Evolutionary conservation across 768 basidiomycete genomes (phyloP), one percentile per base, ranked within the genome.

Genomic region (Podaxis sp.): DNA sequence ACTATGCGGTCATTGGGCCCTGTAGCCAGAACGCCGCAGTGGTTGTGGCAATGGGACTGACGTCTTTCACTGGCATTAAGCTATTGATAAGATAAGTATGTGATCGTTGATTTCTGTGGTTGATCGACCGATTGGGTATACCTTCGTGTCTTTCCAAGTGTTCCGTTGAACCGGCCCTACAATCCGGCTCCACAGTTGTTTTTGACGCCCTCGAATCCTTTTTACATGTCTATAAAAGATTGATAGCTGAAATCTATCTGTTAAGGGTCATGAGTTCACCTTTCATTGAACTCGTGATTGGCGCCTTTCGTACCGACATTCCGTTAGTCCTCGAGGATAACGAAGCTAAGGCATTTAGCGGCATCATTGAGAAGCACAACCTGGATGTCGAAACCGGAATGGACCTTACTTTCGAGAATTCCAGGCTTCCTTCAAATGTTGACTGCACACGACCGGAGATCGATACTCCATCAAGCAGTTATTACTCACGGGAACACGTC

Each of bases 31-130:
- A 26, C 49, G 30, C 61, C 61, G 54, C 54, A 62, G 53, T 56
- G 46, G 42, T 26, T 4, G 24, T 17, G 30, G 40, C 28, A 17
- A 26, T 22, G 8, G 52, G 28, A 48, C 44, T 62, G 61, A 62
- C 54, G 61, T 62, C 44, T n/a, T 55, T 22, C 7, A 11, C 17
- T 36, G 24, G 13, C 19, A 19, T 30, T 44, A 22, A 28, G 13
- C 33, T 19, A 12, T 15, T 48, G 61, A 62, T 62, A 62, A 62
- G 61, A 62, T 62, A 48, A 61, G 24, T 2, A 33, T 33, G n/a
- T 46, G n/a, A 46, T 22, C 17, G 19, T 28, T 48, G 24, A 58
- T 7, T 17, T 28, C 17, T 36, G 19, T n/a, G 17, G 17, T 15
- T 30, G 59, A 61, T 61, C 39, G 12, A 33, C 13, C 15, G 59